These are phyloP conservation scores for Nectriaceae sp. DNA, from an alignment of 2,329 filamentous ascomycete genomes.

Conservation along the genomic window DNA sequence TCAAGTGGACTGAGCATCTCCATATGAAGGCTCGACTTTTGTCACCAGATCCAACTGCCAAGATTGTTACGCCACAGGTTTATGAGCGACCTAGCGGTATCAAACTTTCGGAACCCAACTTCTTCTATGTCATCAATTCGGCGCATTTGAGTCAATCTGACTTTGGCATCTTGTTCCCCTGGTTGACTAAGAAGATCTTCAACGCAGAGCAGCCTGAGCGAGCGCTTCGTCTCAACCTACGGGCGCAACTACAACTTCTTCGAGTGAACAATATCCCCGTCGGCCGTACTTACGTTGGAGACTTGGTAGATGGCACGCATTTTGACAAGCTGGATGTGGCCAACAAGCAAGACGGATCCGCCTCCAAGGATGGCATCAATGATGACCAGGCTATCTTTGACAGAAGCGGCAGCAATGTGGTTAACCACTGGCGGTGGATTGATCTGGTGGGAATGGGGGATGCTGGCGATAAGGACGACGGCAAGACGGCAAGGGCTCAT, in stretches of 20 bases:
- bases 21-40: constrained; percentile 67
- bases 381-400: constrained; percentile 56
- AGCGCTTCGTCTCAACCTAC: constrained; percentile 58
- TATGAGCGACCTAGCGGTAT: constrained; percentile 46
- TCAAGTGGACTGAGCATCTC: constrained; percentile 75
- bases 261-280: constrained; percentile 52
- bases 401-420: constrained; percentile 37
- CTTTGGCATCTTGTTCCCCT: constrained; percentile 81
- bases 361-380: constrained; percentile 39
- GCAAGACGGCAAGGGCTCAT: constrained; percentile 33
- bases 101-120: constrained; percentile 56
- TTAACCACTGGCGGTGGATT: constrained; percentile 55
- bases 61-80: constrained; percentile 41
- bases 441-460: constrained; percentile 52
- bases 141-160: constrained; percentile 84
- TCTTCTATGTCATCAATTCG: constrained; percentile 74
- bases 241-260: constrained; percentile 59
- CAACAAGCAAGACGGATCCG: constrained; percentile 12
- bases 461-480: constrained; percentile 26
- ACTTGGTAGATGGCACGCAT: constrained; percentile 50
- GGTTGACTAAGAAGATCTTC: constrained; percentile 61
- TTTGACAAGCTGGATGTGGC: constrained; percentile 37
- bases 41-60: constrained; percentile 53
- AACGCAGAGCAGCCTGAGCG: constrained; percentile 59
- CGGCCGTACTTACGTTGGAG: constrained; percentile 49